These are phyloP conservation scores for Zopfia rhizophila DNA, from an alignment of 2,329 filamentous ascomycete genomes.

Conservation along the genomic window DNA sequence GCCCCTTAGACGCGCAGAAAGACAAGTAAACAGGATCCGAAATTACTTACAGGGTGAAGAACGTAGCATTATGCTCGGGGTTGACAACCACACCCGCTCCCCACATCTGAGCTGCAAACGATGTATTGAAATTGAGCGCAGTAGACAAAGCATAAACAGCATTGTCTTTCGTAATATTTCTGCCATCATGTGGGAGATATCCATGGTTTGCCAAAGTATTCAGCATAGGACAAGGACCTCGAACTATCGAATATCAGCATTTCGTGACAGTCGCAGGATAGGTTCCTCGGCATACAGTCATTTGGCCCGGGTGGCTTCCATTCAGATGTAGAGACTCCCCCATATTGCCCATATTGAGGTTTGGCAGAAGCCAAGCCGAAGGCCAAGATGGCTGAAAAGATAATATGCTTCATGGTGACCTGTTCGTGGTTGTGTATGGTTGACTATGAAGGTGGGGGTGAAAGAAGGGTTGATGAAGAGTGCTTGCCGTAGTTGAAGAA, in stretches of 20 bases:
- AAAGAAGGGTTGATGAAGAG: too few species aligned
- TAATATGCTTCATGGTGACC: too few species aligned
- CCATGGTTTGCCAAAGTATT: constrained; percentile 65
- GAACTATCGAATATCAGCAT: constrained; percentile 12
- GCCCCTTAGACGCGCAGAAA: too few species aligned
- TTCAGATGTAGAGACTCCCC: too few species aligned
- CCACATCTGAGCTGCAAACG: constrained; percentile 56
- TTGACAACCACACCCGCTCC: constrained; percentile 50
- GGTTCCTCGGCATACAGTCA: constrained; percentile 23
- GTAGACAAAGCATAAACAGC: constrained; percentile 52
- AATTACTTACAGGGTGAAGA: background rate
- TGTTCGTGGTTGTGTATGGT: too few species aligned
- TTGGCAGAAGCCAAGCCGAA: too few species aligned
- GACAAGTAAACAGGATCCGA: too few species aligned
- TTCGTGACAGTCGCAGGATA: background rate
- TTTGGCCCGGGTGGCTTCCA: constrained; percentile 29
- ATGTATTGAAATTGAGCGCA: constrained; percentile 57
- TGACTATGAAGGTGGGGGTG: too few species aligned
- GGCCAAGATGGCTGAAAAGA: too few species aligned
- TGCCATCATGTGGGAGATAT: constrained; percentile 60
- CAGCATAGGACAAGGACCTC: constrained; percentile 61
- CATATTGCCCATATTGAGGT: too few species aligned
- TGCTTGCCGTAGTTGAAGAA: too few species aligned
- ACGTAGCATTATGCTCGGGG: constrained; percentile 10
- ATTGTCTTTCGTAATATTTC: constrained; percentile 49